Conservation (phyloP, 345 rosid species). For the Eucalyptus coolabah region DNA sequence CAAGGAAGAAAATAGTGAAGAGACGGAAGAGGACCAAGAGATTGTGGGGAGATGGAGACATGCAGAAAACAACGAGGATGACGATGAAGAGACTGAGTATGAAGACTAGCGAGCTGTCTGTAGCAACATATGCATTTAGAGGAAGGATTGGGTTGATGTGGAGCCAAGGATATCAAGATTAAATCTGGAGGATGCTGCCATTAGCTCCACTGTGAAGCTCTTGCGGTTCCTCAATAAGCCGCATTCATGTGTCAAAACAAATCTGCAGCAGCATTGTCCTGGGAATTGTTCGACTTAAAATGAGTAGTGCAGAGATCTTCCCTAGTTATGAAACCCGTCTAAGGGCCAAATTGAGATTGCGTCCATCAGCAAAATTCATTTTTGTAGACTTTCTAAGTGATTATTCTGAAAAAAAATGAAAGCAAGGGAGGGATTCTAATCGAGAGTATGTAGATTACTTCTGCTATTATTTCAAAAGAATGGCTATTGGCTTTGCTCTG, state of each 20-base stretch:
- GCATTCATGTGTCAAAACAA: too few relatives aligned
- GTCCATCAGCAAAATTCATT: too few relatives aligned
- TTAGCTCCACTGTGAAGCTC: too few relatives aligned
- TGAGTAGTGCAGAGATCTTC: too few relatives aligned
- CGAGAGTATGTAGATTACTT: not conserved
- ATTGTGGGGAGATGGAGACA: too few relatives aligned
- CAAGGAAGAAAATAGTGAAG: conserved; percentile 27
- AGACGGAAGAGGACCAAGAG: accelerated
- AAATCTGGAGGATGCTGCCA: accelerated
- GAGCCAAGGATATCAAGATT: not conserved
- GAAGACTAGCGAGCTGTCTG: too few relatives aligned
- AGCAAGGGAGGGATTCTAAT: not conserved
- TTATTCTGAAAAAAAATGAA: too few relatives aligned
- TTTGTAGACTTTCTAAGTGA: accelerated
- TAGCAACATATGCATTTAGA: not conserved
- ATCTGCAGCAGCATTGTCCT: too few relatives aligned
- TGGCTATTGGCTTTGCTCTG: not conserved
- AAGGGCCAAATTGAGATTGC: accelerated
- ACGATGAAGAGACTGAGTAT: too few relatives aligned
- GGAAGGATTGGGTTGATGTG: not conserved
- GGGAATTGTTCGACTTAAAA: accelerated
- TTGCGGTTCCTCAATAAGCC: too few relatives aligned
- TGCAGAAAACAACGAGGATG: too few relatives aligned
- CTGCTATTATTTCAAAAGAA: not conserved
- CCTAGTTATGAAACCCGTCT: accelerated